phyloP scores from a whole-genome alignment of 192 early-diverging fungal genomes.

The Coemansia sp. region DNA sequence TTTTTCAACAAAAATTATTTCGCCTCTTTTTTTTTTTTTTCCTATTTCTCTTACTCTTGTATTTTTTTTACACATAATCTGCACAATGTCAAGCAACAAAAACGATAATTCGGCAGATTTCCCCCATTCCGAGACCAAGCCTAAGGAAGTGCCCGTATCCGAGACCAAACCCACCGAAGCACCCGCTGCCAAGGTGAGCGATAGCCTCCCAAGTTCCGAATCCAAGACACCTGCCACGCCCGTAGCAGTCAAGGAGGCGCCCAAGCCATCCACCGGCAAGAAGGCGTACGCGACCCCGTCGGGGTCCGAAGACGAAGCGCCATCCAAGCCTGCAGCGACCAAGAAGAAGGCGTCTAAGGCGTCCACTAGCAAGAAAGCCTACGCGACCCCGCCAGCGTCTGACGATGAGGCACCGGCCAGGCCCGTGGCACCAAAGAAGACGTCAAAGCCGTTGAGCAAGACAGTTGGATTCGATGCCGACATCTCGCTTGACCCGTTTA shows the following conservation, averaged over 20 bases:
- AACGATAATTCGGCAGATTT: neutral
- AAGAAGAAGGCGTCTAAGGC: neutral
- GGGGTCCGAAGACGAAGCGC: neutral
- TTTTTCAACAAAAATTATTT: neutral
- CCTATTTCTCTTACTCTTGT: neutral
- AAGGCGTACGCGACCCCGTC: neutral
- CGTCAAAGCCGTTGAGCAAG: neutral
- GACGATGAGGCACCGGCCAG: neutral
- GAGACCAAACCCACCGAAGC: neutral
- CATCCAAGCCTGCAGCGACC: neutral
- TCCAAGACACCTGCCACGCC: neutral
- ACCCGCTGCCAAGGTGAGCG: neutral
- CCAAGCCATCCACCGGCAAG: conserved; percentile 12
- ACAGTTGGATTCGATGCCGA: conserved; percentile 11
- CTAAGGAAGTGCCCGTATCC: neutral
- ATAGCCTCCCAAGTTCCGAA: neutral
- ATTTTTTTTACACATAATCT: conserved; percentile 2
- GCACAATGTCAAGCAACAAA: conserved; percentile 3
- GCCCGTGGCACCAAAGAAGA: neutral
- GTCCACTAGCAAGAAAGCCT: conserved; percentile 11
- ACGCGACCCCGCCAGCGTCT: neutral
- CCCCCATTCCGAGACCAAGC: neutral
- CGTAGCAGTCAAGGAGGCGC: neutral
- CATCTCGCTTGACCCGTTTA: conserved; percentile 24
- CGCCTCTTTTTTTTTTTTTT: neutral